Percentiles rank a stretch among this genome's conserved stretches.
These are phyloP conservation scores for Actinomortierella ambigua DNA, from an alignment of 371 early-diverging fungal genomes.

Conservation along the genomic window DNA sequence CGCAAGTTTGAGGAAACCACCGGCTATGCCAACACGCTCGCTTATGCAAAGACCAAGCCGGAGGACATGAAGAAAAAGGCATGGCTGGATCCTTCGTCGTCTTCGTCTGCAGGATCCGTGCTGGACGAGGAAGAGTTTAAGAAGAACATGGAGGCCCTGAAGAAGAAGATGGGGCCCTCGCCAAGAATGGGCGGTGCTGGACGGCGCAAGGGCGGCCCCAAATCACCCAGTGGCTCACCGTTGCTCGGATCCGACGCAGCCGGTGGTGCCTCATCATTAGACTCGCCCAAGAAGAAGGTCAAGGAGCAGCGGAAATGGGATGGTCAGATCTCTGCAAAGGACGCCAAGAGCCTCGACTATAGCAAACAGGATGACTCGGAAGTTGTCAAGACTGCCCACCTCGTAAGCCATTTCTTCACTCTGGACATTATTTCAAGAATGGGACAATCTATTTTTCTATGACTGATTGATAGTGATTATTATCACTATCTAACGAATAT, in stretches of 20 bases:
- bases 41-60: conserved; percentile 69
- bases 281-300: conserved; percentile 37
- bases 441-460: too few relatives aligned
- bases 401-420: conserved; percentile 17
- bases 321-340: conserved; percentile 62
- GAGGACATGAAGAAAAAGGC: conserved; percentile 19
- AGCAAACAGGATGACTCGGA: conserved; percentile 50
- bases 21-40: conserved; percentile 76
- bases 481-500: too few relatives aligned
- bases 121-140: conserved; percentile 69
- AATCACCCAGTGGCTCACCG: conserved; percentile 45
- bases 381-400: conserved; percentile 30
- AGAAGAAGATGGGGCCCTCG: conserved; percentile 49
- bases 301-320: conserved; percentile 72
- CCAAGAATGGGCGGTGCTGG: conserved; percentile 35
- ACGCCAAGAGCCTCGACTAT: conserved; percentile 73
- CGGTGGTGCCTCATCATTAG: too few relatives aligned
- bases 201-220: conserved; percentile 42
- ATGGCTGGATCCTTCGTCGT: not conserved
- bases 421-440: too few relatives aligned
- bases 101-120: conserved; percentile 16
- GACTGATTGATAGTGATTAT: too few relatives aligned
- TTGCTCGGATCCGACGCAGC: conserved; percentile 40
- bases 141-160: conserved; percentile 58
- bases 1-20: conserved; percentile 86